Conservation (phyloP, 2,329 filamentous ascomycete species). For the Botryosphaeria agaves region DNA sequence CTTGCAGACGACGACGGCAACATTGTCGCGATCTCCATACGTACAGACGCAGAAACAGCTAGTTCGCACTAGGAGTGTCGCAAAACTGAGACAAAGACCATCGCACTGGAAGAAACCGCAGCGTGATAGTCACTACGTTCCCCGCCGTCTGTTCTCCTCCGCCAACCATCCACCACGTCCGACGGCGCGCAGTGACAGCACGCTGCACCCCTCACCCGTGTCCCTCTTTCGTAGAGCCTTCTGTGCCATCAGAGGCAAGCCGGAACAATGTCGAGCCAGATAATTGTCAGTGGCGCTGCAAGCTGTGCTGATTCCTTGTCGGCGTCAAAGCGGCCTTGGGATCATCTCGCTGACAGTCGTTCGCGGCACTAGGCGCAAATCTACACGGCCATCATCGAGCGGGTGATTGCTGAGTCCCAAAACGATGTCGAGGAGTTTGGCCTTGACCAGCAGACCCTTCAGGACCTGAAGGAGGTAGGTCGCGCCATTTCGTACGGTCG, state of each 20-base stretch:
- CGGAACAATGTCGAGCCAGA: neutral
- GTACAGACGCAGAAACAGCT: too few species aligned
- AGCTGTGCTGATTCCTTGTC: neutral
- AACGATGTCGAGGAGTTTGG: constrained; percentile 96
- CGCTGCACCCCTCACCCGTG: neutral
- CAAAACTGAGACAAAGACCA: neutral
- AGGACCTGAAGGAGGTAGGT: constrained; percentile 77
- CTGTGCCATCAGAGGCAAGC: neutral
- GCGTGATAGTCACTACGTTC: neutral
- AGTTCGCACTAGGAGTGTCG: too few species aligned
- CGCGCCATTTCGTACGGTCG: constrained; percentile 9
- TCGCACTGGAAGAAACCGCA: neutral
- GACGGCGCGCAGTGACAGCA: neutral
- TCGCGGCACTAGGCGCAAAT: constrained; percentile 47
- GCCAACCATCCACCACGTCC: neutral
- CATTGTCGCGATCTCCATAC: too few species aligned
- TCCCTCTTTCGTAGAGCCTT: neutral
- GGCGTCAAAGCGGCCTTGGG: neutral
- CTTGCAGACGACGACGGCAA: too few species aligned
- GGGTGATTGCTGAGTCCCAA: constrained; percentile 44
- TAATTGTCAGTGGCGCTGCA: neutral
- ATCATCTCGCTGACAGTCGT: constrained; percentile 5
- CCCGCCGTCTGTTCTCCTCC: neutral
- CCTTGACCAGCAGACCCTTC: constrained; percentile 70
- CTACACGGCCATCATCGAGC: constrained; percentile 82